Evolutionary conservation across 2,329 filamentous ascomycete species (phyloP).

Genomic region (Albophoma yamanashiensis): DNA sequence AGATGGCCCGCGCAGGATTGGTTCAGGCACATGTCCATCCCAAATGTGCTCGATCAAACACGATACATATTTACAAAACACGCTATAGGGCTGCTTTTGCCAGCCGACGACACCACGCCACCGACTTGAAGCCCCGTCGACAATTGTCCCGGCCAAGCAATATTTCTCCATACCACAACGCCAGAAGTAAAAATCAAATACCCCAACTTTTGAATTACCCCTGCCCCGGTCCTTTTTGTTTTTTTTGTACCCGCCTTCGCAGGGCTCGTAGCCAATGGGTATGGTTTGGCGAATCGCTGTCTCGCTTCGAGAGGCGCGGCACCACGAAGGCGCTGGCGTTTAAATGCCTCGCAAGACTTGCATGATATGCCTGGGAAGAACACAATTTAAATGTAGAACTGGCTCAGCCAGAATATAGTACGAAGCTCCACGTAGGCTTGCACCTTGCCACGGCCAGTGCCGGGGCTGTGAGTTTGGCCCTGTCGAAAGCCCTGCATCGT

Average conservation of each 20-base stretch:
- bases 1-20: not conserved
- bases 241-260: not conserved
- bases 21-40: not conserved
- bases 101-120: not conserved
- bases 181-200: not conserved
- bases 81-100: not conserved
- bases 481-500: not conserved
- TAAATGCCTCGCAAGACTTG: not conserved
- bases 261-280: not conserved
- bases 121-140: not conserved
- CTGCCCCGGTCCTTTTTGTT: not conserved
- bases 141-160: not conserved
- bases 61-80: not conserved
- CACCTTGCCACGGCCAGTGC: not conserved
- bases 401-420: not conserved
- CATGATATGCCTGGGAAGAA: not conserved
- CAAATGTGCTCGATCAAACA: not conserved
- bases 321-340: not conserved
- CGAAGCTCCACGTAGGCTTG: not conserved
- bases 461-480: not conserved
- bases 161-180: not conserved
- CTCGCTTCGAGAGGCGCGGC: not conserved
- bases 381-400: not conserved
- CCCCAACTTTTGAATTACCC: slow-evolving; percentile 1
- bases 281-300: not conserved